Conservation (phyloP, 2,329 filamentous ascomycete genomes). For the Ascochyta clinopodiicola region DNA sequence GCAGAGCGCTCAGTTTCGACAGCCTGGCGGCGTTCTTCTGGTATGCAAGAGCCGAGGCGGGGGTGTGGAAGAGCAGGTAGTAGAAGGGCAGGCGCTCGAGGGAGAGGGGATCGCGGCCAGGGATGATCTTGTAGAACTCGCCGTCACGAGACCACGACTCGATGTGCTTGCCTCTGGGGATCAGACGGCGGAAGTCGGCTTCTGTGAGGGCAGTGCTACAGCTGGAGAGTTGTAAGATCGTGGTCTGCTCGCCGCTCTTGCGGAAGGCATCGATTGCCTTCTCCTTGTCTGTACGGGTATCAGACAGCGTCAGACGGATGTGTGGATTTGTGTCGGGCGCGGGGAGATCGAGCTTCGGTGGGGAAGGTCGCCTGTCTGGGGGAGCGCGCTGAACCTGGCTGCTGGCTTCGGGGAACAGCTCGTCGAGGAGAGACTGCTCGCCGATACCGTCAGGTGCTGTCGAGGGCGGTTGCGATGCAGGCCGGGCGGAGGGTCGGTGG, state of each 20-base stretch:
- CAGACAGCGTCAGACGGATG: slow-evolving; percentile 8
- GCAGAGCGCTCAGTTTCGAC: slow-evolving; percentile 55
- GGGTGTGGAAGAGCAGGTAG: slow-evolving; percentile 70
- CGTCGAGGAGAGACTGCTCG: slow-evolving; percentile 52
- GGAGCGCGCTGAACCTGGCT: slow-evolving; percentile 25
- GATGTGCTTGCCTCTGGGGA: slow-evolving; percentile 67
- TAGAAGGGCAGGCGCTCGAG: slow-evolving; percentile 70
- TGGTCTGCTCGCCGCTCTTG: slow-evolving; percentile 37
- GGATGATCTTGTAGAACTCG: slow-evolving; percentile 69
- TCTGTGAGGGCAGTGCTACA: slow-evolving; percentile 60
- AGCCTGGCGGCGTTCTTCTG: slow-evolving; percentile 61
- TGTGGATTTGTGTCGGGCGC: slow-evolving; percentile 21
- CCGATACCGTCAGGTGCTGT: slow-evolving; percentile 12
- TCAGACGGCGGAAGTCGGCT: slow-evolving; percentile 74
- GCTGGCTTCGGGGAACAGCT: slow-evolving; percentile 62
- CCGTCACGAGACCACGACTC: slow-evolving; percentile 67
- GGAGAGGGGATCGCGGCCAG: slow-evolving; percentile 68
- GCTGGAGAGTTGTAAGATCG: slow-evolving; percentile 64
- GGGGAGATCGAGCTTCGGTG: slow-evolving; percentile 38
- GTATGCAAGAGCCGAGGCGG: slow-evolving; percentile 67
- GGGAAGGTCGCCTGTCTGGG: slow-evolving; percentile 22
- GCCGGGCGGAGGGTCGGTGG: background rate
- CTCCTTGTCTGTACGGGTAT: slow-evolving; percentile 3
- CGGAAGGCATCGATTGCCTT: slow-evolving; percentile 30
- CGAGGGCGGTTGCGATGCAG: slow-evolving; percentile 3